Base-by-base conservation (phyloP, 371 early-diverging fungal species). In the Mucor piriformis region DNA sequence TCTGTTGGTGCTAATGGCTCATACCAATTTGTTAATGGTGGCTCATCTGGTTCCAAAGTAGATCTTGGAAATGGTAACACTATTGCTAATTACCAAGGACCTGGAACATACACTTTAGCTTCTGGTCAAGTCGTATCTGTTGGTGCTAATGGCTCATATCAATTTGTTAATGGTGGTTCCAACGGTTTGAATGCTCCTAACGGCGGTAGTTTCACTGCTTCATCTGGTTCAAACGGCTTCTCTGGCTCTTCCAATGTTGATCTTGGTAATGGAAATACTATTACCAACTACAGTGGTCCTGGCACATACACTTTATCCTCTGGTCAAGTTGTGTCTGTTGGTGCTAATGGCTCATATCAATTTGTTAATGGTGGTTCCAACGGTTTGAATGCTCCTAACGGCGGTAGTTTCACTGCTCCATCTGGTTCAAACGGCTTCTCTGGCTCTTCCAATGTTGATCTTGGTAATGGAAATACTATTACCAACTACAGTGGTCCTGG, bases 291-390 rank as follows among this genome's bases (percentile, higher is more conserved):
- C 10, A 3, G 1, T 1, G 57, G 57, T 8, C 48, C 57, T 47
- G 57, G 57, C 2, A 15, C 13, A 5, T 57, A 57, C n/a, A 57
- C 57, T 35, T 3, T 48, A 3, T 15, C 21, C n/a, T 35, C 46
- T 3, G 48, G 48, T 2, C 46, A 57, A 18, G 38, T 57, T 13
- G 38, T 32, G 2, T 58, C 50, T 15, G 24, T 57, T 7, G 38
- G 21, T 16, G 15, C n/a, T 2, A 38, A 49, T 29, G 57, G 57
- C 4, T n/a, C 51, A 0, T 50, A 29, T 29, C 29, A 15, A 16
- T 50, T 50, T 21, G 29, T 50, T 20, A 15, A 50, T 33, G 50
- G 50, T 29, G 29, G 29, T 29, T 29, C n/a, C n/a, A n/a, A n/a
- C n/a, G n/a, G n/a, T n/a, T n/a, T n/a, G n/a, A n/a, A n/a, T n/a